These are phyloP conservation scores for Rhizopogon sp. DNA, from an alignment of 768 basidiomycete genomes.

Conservation along the genomic window DNA sequence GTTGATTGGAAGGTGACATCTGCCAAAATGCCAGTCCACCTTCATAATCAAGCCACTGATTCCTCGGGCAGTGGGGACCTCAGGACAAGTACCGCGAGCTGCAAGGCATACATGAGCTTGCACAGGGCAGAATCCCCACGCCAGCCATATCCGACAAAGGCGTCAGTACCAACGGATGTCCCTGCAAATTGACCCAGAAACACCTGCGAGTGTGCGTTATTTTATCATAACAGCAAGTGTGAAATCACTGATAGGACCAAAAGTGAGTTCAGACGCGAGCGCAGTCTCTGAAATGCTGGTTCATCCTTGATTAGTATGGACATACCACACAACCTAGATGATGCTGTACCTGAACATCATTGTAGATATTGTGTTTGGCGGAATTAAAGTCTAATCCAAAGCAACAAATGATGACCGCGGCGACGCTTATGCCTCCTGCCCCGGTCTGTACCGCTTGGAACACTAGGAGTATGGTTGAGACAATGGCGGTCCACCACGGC, in stretches of 20 bases:
- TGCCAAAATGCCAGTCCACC: slow-evolving; percentile 34
- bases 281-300: slow-evolving; percentile 18
- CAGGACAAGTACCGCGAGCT: slow-evolving; percentile 27
- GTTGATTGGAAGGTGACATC: background rate
- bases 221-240: background rate
- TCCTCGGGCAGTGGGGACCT: slow-evolving; percentile 31
- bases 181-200: slow-evolving; percentile 36
- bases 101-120: slow-evolving; percentile 29
- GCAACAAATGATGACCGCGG: slow-evolving; percentile 34
- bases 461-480: slow-evolving; percentile 26
- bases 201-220: slow-evolving; percentile 6
- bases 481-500: slow-evolving; percentile 37
- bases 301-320: background rate
- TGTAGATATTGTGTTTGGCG: background rate
- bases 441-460: slow-evolving; percentile 29
- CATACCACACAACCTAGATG: no score
- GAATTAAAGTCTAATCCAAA: slow-evolving; percentile 31
- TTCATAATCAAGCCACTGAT: slow-evolving; percentile 55
- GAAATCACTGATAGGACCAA: slow-evolving; percentile 18
- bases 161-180: slow-evolving; percentile 32
- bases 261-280: slow-evolving; percentile 22
- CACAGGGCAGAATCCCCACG: slow-evolving; percentile 24
- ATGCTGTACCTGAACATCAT: background rate
- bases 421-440: slow-evolving; percentile 32
- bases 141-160: slow-evolving; percentile 37